These are phyloP conservation scores for Phaeosphaeriaceae sp. DNA, from an alignment of 2,329 filamentous ascomycete species.

Conservation along the genomic window DNA sequence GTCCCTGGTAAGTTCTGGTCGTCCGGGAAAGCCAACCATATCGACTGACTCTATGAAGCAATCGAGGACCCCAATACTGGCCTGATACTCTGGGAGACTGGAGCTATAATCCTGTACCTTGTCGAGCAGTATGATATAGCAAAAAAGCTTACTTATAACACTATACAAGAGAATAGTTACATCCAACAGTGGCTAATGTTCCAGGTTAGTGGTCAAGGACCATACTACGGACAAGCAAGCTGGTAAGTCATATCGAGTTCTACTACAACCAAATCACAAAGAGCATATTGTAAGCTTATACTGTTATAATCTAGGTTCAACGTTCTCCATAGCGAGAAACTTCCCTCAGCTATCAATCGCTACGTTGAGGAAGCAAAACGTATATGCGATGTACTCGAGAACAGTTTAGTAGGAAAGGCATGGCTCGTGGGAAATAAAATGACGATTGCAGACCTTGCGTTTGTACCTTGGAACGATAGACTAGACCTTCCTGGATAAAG, in stretches of 20 bases:
- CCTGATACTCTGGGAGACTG: constrained; percentile 52
- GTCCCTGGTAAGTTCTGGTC: constrained; percentile 14
- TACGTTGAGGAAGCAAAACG: constrained; percentile 55
- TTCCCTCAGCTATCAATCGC: constrained; percentile 52
- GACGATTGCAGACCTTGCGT: constrained; percentile 53
- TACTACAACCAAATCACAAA: too few species aligned
- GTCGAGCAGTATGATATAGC: constrained; percentile 44
- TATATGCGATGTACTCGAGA: constrained; percentile 54
- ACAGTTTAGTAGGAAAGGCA: constrained; percentile 26
- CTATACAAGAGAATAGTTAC: constrained; percentile 28
- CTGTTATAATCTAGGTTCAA: too few species aligned
- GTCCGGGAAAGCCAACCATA: neutral
- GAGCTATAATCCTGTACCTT: constrained; percentile 50
- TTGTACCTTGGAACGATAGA: constrained; percentile 46
- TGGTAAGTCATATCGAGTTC: too few species aligned
- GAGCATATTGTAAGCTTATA: too few species aligned
- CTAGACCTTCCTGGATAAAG: constrained; percentile 42
- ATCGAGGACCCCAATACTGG: constrained; percentile 55
- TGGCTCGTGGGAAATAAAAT: constrained; percentile 54
- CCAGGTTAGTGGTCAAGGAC: constrained; percentile 45
- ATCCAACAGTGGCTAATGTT: constrained; percentile 40
- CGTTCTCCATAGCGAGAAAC: constrained; percentile 51
- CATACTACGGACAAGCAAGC: constrained; percentile 52
- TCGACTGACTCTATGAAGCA: constrained; percentile 18
- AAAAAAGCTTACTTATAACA: constrained; percentile 32